A percentile compares a stretch with the other conserved stretches of the same genome.
Conservation (phyloP, 306 rosid genomes). For the Rubus idaeus region DNA sequence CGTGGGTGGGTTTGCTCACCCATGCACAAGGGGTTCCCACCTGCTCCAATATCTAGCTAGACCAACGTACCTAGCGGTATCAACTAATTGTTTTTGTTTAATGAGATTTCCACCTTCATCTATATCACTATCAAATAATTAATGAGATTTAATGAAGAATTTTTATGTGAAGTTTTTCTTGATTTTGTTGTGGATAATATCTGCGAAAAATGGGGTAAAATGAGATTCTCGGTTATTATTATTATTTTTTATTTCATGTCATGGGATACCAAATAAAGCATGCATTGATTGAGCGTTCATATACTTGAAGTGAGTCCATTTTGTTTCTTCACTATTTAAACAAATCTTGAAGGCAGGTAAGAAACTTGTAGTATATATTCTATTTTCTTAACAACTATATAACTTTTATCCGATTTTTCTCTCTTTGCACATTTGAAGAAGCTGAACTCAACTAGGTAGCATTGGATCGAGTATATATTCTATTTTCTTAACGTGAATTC, state of each 20-base stretch:
- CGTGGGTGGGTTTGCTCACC: slow-evolving; percentile 79
- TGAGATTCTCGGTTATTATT: neutral
- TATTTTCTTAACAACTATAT: too few species aligned
- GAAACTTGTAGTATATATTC: too few species aligned
- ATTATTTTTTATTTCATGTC: neutral
- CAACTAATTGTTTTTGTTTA: too few species aligned
- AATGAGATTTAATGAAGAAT: neutral
- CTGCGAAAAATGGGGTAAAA: neutral
- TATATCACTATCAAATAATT: neutral
- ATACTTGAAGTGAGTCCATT: neutral
- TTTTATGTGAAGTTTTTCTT: neutral
- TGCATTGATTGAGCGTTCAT: neutral
- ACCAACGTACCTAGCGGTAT: neutral
- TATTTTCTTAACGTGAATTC: too few species aligned
- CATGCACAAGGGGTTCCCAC: slow-evolving; percentile 46
- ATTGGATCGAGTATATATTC: too few species aligned
- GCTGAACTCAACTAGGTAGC: too few species aligned
- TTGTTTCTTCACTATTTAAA: neutral
- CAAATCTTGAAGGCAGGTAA: neutral
- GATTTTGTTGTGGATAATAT: neutral
- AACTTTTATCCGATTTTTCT: too few species aligned
- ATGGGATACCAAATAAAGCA: neutral
- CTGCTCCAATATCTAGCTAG: slow-evolving; percentile 52
- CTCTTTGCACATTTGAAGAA: too few species aligned
- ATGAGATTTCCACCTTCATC: neutral